Conservation (phyloP, 176 grass and related monocot genomes). For the Bromus sterilis region DNA sequence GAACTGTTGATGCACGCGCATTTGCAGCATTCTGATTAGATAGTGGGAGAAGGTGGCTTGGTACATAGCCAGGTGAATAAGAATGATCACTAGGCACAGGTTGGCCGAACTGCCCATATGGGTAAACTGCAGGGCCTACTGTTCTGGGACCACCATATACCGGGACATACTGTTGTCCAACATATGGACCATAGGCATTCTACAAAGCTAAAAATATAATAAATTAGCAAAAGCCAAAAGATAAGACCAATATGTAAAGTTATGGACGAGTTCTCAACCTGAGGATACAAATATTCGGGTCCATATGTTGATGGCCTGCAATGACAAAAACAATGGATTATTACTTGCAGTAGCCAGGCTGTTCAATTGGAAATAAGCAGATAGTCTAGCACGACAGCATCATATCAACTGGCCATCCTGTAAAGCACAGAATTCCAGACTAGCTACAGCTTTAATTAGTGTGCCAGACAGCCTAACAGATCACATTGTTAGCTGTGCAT, state of each 20-base stretch:
- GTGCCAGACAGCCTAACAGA: constrained; percentile 33
- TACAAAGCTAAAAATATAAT: constrained; percentile 49
- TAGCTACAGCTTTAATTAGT: constrained; percentile 40
- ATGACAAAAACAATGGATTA: constrained; percentile 13
- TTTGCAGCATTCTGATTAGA: constrained; percentile 50
- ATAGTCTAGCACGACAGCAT: not conserved
- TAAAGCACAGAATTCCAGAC: constrained; percentile 34
- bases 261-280: constrained; percentile 40
- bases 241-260: not conserved
- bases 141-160: constrained; percentile 51
- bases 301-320: constrained; percentile 69
- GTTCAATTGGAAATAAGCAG: constrained; percentile 20
- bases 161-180: constrained; percentile 57
- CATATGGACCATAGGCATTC: constrained; percentile 71
- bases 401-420: constrained; percentile 9
- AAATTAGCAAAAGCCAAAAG: constrained; percentile 35
- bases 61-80: constrained; percentile 54
- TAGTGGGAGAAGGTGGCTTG: constrained; percentile 42
- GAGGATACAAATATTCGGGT: constrained; percentile 60
- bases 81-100: constrained; percentile 35
- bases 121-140: constrained; percentile 45
- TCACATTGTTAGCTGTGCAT: constrained; percentile 27
- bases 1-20: constrained; percentile 29
- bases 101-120: constrained; percentile 64
- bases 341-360: not conserved